Evolutionary conservation across 2,329 filamentous ascomycete genomes (phyloP).

Genomic region (Sporothrix curviconia): DNA sequence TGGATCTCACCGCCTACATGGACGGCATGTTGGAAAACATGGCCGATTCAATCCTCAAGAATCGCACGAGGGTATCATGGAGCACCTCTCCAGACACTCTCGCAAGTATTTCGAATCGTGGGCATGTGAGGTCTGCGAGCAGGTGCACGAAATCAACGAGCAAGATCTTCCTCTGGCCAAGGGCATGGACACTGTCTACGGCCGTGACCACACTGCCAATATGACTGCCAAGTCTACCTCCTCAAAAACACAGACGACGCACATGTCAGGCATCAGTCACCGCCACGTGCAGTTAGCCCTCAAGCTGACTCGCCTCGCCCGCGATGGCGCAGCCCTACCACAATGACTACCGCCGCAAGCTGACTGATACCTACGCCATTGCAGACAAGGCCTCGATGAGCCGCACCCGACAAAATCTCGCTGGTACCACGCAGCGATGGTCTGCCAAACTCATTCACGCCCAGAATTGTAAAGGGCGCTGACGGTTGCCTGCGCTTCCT

Average conservation of each 20-base stretch:
- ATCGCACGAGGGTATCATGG: neutral
- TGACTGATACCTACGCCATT: neutral
- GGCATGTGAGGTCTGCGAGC: neutral
- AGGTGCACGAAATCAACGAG: neutral
- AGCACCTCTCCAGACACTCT: neutral
- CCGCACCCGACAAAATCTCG: neutral
- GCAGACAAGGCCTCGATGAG: neutral
- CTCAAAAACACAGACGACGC: no score
- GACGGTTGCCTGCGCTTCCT: constrained; percentile 1
- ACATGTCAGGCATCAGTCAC: neutral
- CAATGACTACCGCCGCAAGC: neutral
- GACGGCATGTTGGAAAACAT: neutral
- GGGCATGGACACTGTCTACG: neutral
- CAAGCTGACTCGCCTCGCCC: neutral
- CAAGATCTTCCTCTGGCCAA: neutral
- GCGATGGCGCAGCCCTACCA: neutral
- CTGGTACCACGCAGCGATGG: neutral
- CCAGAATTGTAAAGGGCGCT: neutral
- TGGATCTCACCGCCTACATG: neutral
- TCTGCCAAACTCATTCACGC: neutral
- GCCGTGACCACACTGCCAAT: neutral
- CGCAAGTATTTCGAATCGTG: neutral
- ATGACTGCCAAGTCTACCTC: no score
- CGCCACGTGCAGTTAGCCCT: constrained; percentile 4
- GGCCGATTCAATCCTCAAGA: neutral